Base-by-base conservation (phyloP, 1,139 yeast species). In the Candida tunisiensis region DNA sequence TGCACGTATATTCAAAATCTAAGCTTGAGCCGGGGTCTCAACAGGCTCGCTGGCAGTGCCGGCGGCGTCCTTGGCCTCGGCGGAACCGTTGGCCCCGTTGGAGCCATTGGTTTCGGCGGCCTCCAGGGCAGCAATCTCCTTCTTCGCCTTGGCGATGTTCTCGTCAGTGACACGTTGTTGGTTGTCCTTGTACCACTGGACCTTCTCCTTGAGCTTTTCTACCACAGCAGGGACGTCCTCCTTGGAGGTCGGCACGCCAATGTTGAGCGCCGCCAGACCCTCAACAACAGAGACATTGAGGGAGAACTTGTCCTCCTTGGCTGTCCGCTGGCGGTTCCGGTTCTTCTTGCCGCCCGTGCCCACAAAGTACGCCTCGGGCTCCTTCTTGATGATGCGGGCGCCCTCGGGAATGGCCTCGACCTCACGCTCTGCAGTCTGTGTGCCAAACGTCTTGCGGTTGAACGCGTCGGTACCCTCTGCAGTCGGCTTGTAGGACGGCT, bases 221-320 rank as follows among this genome's bases (percentile, higher is more conserved):
- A 79, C 53, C 37, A 92, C 70, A 29, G 56, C 55, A 26, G 75
- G 63, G 38, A 78, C 73, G 31, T 79, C 92, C 16, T 74, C 91
- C 41, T 68, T 60, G 44, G 74, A 67, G 35, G 74, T 62, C 47
- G 99, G 99, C 41, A 85, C 70, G 29, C 79, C 63, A 38, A 88
- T 68, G 36, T 74, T 72, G 51, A 85, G 68, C 44, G 77, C 74
- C 37, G 82, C 65, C 42, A 91, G 68, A 34, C 79, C 69, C 39
- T 75, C 74, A 45, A 88, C 74, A 38, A 82, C 65, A 36, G 74
- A 75, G 33, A 93, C 77, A 48, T 85, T 88, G 44, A 88, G 68
- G 35, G 74, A 65, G 51, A 83, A 74, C 55, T 69, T 69, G 34
- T 51, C 53, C 35, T 40, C 45, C 33, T 38, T 34, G 34, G 53